These are phyloP conservation scores for Vitis cinerea DNA, from an alignment of 164 flowering plant genomes.

Conservation along the genomic window DNA sequence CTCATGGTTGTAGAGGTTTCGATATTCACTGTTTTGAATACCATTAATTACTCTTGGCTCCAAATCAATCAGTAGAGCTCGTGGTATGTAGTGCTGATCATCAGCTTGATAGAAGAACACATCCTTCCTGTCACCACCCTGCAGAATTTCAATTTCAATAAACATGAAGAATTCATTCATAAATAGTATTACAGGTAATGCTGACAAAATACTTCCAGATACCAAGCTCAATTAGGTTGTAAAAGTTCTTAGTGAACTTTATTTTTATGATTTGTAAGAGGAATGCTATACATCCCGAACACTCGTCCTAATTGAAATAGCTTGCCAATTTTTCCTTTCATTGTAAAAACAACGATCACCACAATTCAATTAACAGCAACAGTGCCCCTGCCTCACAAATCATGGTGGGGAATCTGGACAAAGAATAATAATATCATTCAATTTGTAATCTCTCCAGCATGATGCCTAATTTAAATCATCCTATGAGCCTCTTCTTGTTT, in stretches of 20 bases:
- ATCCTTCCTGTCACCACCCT: conserved; percentile 99
- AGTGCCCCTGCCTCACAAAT: neutral
- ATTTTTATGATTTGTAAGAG: neutral
- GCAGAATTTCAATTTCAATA: conserved; percentile 19
- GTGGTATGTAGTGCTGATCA: conserved; percentile 96
- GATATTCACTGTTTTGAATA: conserved; percentile 91
- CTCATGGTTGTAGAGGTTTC: conserved; percentile 95
- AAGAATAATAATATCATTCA: neutral
- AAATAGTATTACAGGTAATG: too few species aligned
- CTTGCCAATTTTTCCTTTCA: neutral
- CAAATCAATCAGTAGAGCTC: conserved; percentile 90
- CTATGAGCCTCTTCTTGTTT: too few species aligned
- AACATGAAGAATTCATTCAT: neutral
- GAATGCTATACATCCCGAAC: neutral
- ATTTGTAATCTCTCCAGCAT: neutral
- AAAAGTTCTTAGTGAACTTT: neutral
- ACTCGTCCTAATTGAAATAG: neutral
- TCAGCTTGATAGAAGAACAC: conserved; percentile 99
- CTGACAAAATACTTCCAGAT: neutral
- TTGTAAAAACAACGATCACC: neutral
- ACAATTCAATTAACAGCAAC: neutral
- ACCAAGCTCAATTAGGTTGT: neutral
- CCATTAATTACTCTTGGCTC: conserved; percentile 98
- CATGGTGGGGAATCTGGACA: neutral
- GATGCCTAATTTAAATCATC: too few species aligned